phyloP scores from a whole-genome alignment of 1,284 basidiomycete species.

The Melampsora larici-populina region DNA sequence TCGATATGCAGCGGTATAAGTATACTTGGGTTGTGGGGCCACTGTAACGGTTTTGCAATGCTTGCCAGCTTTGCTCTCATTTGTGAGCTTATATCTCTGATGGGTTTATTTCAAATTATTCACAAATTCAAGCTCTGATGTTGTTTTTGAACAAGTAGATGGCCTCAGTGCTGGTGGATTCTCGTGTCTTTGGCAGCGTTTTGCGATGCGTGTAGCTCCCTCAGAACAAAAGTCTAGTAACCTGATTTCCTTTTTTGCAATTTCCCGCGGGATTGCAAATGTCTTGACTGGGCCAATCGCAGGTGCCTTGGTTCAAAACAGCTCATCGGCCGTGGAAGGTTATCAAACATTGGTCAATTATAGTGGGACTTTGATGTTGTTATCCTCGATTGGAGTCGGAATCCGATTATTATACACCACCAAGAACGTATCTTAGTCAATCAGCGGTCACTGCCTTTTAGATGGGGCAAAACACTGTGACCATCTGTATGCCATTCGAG shows the following conservation, averaged over 20 bases:
- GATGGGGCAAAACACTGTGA: no score
- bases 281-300: constrained; percentile 37
- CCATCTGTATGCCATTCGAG: no score
- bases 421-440: no score
- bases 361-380: constrained; percentile 36
- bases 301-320: constrained; percentile 13
- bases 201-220: constrained; percentile 31
- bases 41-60: constrained; percentile 21
- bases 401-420: constrained; percentile 7
- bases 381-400: constrained; percentile 13
- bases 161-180: constrained; percentile 37
- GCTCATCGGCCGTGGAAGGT: constrained; percentile 7
- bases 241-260: constrained; percentile 26
- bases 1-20: constrained; percentile 21
- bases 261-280: constrained; percentile 27
- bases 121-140: neutral
- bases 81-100: constrained; percentile 14
- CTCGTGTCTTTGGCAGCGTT: constrained; percentile 37
- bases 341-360: constrained; percentile 22
- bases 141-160: neutral
- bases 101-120: no score
- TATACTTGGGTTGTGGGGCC: constrained; percentile 30
- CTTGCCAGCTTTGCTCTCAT: constrained; percentile 27
- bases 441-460: no score
- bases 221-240: constrained; percentile 24